phyloP scores from a whole-genome alignment of 768 basidiomycete species.

The Mycena belliarum region DNA sequence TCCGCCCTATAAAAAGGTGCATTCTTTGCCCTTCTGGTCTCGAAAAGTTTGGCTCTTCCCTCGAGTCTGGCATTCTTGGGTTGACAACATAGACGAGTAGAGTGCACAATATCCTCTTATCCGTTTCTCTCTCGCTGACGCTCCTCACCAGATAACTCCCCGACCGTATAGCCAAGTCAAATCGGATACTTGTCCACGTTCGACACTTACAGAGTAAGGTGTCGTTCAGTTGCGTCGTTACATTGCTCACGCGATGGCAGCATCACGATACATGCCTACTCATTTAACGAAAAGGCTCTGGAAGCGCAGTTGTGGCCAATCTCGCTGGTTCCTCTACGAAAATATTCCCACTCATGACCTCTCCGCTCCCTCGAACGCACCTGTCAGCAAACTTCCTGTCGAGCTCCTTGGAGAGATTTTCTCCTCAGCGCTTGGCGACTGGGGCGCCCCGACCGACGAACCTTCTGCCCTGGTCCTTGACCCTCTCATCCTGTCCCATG shows the following conservation, averaged over 20 bases:
- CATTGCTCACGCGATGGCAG: not conserved
- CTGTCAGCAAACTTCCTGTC: slow-evolving; percentile 14
- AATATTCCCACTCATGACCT: not conserved
- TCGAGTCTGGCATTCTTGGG: slow-evolving; percentile 15
- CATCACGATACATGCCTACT: slow-evolving; percentile 1
- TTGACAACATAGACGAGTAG: not conserved
- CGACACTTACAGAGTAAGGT: not conserved
- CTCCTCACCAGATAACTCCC: not conserved
- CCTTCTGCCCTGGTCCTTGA: slow-evolving; percentile 3
- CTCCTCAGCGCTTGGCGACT: slow-evolving; percentile 8
- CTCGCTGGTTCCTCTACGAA: slow-evolving; percentile 7
- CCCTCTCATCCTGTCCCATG: slow-evolving; percentile 19
- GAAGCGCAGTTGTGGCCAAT: slow-evolving; percentile 13
- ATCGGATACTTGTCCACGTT: too few species aligned
- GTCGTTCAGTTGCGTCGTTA: not conserved
- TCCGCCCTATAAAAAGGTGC: not conserved
- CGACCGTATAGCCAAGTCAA: not conserved
- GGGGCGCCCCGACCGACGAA: slow-evolving; percentile 11
- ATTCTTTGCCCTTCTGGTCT: not conserved
- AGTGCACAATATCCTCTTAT: not conserved
- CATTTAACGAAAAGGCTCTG: slow-evolving; percentile 7
- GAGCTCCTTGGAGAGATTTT: slow-evolving; percentile 21
- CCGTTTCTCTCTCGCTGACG: not conserved
- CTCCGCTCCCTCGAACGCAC: not conserved
- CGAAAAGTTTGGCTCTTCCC: not conserved